Percentiles rank a stretch among this genome's conserved stretches.
These are phyloP conservation scores for Puccinellia tenuiflora DNA, from an alignment of 176 grass and related monocot species.

Conservation along the genomic window DNA sequence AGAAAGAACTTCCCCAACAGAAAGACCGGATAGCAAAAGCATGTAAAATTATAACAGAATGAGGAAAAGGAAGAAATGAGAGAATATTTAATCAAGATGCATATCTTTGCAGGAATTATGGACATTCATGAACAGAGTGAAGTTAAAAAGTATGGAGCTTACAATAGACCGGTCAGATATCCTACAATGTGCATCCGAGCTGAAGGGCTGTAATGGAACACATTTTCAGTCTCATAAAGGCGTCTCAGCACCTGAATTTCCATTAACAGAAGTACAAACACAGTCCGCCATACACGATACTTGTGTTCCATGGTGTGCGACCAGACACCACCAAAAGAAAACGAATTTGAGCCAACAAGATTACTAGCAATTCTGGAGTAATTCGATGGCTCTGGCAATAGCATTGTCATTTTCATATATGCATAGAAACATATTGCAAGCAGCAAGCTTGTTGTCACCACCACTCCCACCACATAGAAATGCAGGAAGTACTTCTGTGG, in stretches of 20 bases:
- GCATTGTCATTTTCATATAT: constrained; percentile 67
- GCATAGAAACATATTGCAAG: constrained; percentile 74
- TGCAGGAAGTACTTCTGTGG: constrained; percentile 95
- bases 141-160: constrained; percentile 36
- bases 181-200: constrained; percentile 79
- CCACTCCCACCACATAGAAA: constrained; percentile 68
- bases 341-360: constrained; percentile 61
- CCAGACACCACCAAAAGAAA: constrained; percentile 49
- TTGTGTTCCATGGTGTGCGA: constrained; percentile 50
- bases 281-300: constrained; percentile 68
- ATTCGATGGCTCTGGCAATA: constrained; percentile 45
- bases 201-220: constrained; percentile 88
- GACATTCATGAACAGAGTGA: constrained; percentile 17
- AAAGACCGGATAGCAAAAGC: constrained; percentile 1
- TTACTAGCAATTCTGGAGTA: constrained; percentile 71
- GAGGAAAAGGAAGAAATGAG: neutral
- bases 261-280: constrained; percentile 81
- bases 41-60: neutral
- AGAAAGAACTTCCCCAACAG: neutral
- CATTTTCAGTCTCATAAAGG: constrained; percentile 79
- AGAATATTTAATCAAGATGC: neutral
- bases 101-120: constrained; percentile 11
- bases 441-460: constrained; percentile 56
- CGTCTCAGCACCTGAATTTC: constrained; percentile 85
- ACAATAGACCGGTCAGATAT: constrained; percentile 87